Percentiles rank a stretch among this genome's conserved stretches.
phyloP scores from a whole-genome alignment of 1,139 yeast genomes.

The Debaryomyces sp. region DNA sequence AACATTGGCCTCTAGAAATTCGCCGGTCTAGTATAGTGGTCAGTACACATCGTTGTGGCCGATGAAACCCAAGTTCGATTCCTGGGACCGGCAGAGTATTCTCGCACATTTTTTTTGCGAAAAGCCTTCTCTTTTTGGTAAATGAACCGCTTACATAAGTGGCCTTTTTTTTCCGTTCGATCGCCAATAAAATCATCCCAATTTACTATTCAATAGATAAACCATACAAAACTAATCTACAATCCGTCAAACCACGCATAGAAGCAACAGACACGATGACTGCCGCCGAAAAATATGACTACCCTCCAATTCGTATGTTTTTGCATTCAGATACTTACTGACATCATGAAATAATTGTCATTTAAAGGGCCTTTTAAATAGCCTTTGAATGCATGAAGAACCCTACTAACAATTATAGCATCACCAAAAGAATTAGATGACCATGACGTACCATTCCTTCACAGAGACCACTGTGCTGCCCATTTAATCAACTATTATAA shows the following conservation, averaged over 20 bases:
- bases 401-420: slow-evolving; percentile 21
- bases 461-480: slow-evolving; percentile 53
- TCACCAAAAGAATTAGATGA: slow-evolving; percentile 47
- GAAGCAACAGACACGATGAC: slow-evolving; percentile 1
- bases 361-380: not conserved
- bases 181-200: slow-evolving; percentile 6
- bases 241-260: not conserved
- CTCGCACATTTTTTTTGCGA: slow-evolving; percentile 16
- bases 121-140: not conserved
- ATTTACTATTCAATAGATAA: slow-evolving; percentile 1
- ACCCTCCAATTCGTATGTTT: slow-evolving; percentile 31
- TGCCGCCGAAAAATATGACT: slow-evolving; percentile 22
- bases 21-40: slow-evolving; percentile 55
- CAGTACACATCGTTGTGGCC: slow-evolving; percentile 60
- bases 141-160: not conserved
- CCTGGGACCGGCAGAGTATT: slow-evolving; percentile 52
- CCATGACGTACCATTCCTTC: slow-evolving; percentile 46
- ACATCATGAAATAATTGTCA: not conserved
- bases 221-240: not conserved
- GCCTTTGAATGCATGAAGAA: not conserved
- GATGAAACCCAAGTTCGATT: slow-evolving; percentile 59
- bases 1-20: not conserved
- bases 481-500: slow-evolving; percentile 48
- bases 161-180: not conserved
- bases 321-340: not conserved